These are phyloP conservation scores for Teunomyces tritomae DNA, from an alignment of 805 yeast species.

Conservation along the genomic window DNA sequence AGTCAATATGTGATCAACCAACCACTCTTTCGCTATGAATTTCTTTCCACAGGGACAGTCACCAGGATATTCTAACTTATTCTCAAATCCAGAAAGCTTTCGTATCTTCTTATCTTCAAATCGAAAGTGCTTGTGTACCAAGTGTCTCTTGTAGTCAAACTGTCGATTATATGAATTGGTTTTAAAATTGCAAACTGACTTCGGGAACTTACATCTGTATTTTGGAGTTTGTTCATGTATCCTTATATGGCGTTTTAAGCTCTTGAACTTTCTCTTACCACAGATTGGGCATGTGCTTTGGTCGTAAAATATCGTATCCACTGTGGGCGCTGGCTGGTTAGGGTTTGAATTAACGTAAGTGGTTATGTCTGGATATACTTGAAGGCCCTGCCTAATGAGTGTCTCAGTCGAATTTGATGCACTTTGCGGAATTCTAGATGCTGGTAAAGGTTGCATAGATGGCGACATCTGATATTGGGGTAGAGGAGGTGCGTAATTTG, in stretches of 20 bases:
- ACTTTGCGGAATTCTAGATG: background rate
- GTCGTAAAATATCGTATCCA: slow-evolving; percentile 7
- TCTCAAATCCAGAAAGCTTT: slow-evolving; percentile 28
- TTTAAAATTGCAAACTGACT: slow-evolving; percentile 37
- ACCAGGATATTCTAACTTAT: slow-evolving; percentile 37
- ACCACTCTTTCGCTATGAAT: slow-evolving; percentile 53
- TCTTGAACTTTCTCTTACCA: slow-evolving; percentile 39
- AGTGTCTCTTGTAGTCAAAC: slow-evolving; percentile 44
- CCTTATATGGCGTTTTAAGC: slow-evolving; percentile 40
- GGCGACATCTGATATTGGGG: background rate
- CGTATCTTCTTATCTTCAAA: slow-evolving; percentile 40
- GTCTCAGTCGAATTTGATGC: background rate
- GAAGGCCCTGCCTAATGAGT: slow-evolving; percentile 1
- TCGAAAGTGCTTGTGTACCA: slow-evolving; percentile 40
- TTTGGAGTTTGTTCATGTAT: slow-evolving; percentile 43
- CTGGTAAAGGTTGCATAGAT: background rate
- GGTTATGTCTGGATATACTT: slow-evolving; percentile 10
- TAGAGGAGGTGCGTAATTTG: background rate
- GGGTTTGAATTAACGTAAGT: slow-evolving; percentile 11
- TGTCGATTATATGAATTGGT: slow-evolving; percentile 44
- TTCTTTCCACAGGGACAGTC: slow-evolving; percentile 48
- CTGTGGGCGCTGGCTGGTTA: slow-evolving; percentile 10
- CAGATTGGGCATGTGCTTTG: slow-evolving; percentile 34
- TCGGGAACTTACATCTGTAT: slow-evolving; percentile 42
- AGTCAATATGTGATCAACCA: slow-evolving; percentile 51